Percentiles rank a stretch among this genome's conserved stretches.
Evolutionary conservation across 495 filamentous ascomycete genomes (phyloP).

Genomic region (Penicillium desertorum): DNA sequence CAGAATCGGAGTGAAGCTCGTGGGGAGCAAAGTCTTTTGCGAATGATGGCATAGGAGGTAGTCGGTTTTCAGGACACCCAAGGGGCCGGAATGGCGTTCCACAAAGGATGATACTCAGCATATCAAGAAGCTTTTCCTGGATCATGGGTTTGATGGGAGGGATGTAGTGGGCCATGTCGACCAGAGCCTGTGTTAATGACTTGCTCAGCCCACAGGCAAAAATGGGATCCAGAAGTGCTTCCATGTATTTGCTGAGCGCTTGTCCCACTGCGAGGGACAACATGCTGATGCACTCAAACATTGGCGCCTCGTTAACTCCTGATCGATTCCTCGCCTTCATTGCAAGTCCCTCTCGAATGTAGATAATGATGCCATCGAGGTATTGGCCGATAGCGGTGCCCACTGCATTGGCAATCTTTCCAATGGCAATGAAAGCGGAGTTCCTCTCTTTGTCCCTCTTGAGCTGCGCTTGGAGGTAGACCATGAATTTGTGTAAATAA

Average conservation of each 20-base stretch:
- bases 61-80: conserved; percentile 75
- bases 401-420: conserved; percentile 92
- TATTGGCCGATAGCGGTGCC: conserved; percentile 92
- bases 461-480: conserved; percentile 90
- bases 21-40: conserved; percentile 79
- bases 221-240: conserved; percentile 90
- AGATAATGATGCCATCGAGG: conserved; percentile 86
- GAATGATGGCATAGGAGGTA: conserved; percentile 68
- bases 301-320: conserved; percentile 76
- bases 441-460: conserved; percentile 93
- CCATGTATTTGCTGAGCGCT: conserved; percentile 96
- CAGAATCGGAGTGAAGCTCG: conserved; percentile 68
- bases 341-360: conserved; percentile 86
- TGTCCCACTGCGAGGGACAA: conserved; percentile 92
- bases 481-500: conserved; percentile 95
- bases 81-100: conserved; percentile 88
- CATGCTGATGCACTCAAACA: conserved; percentile 98
- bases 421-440: conserved; percentile 90
- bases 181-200: conserved; percentile 88
- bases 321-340: conserved; percentile 74
- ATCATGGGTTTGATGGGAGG: conserved; percentile 89
- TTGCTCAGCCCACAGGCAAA: conserved; percentile 93
- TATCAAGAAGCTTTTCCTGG: conserved; percentile 89
- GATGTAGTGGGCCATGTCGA: conserved; percentile 98
- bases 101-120: conserved; percentile 90